Conservation (phyloP, 495 filamentous ascomycete species). For the Cenococcum geophilum region DNA sequence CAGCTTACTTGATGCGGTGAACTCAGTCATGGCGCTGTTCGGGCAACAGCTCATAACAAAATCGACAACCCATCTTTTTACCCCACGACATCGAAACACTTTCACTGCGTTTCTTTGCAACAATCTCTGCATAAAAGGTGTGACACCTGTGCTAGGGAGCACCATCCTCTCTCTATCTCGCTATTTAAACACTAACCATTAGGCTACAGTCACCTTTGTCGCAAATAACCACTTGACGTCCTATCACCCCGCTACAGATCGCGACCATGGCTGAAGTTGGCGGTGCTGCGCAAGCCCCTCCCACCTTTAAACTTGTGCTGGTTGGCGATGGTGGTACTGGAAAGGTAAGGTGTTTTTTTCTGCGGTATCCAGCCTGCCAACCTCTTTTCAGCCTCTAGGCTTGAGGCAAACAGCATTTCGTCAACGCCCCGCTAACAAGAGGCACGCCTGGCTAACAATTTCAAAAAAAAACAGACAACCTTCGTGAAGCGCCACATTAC, state of each 20-base stretch:
- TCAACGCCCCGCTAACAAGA: constrained; percentile 12
- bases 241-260: constrained; percentile 37
- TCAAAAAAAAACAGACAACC: constrained; percentile 66
- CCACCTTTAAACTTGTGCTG: constrained; percentile 98
- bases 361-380: background rate
- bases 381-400: background rate
- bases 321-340: constrained; percentile 99
- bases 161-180: background rate
- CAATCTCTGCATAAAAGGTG: constrained; percentile 7
- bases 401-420: constrained; percentile 11
- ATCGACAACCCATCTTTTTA: constrained; percentile 17
- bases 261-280: constrained; percentile 33
- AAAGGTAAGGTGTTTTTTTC: constrained; percentile 61
- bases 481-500: constrained; percentile 99
- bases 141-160: constrained; percentile 2
- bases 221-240: constrained; percentile 23
- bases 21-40: constrained; percentile 17
- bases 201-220: constrained; percentile 12
- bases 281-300: constrained; percentile 41
- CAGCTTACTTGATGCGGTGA: constrained; percentile 6
- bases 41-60: constrained; percentile 24
- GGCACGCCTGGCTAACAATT: constrained; percentile 11
- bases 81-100: constrained; percentile 27
- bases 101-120: constrained; percentile 9
- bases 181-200: constrained; percentile 11